These are phyloP conservation scores for Phytophthora citrophthora DNA, from an alignment of 352 stramenopile genomes.

Conservation along the genomic window DNA sequence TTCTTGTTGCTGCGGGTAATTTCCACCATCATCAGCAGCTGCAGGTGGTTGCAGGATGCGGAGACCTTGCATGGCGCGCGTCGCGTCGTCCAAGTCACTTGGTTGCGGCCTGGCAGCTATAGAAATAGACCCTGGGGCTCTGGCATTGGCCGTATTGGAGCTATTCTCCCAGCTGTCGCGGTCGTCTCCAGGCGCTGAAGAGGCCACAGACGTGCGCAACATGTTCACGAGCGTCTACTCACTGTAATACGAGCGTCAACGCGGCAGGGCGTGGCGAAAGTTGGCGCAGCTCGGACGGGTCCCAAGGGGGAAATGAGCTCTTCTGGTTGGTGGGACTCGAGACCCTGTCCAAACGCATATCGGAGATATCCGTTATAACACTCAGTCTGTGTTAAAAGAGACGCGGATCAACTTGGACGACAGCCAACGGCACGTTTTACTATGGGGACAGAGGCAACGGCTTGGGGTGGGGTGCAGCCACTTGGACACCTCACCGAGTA, in stretches of 20 bases:
- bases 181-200: constrained; percentile 14
- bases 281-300: background rate
- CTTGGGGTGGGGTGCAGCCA: constrained; percentile 7
- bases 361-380: constrained; percentile 15
- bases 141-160: constrained; percentile 1
- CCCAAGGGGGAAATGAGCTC: constrained; percentile 36
- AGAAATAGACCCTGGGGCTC: constrained; percentile 8
- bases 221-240: constrained; percentile 22
- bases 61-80: constrained; percentile 42
- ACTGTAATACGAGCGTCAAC: constrained; percentile 6
- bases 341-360: constrained; percentile 16
- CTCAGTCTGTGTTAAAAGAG: constrained; percentile 11
- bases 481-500: constrained; percentile 7
- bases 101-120: constrained; percentile 14
- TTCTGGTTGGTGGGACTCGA: constrained; percentile 22
- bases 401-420: constrained; percentile 10
- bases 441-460: constrained; percentile 5
- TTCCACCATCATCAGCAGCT: constrained; percentile 49
- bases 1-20: constrained; percentile 43
- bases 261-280: background rate
- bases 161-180: constrained; percentile 55
- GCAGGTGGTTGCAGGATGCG: constrained; percentile 46
- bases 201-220: constrained; percentile 28
- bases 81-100: constrained; percentile 25
- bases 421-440: constrained; percentile 21